These are phyloP conservation scores for Neurospora tetrasperma DNA, from an alignment of 495 filamentous ascomycete genomes.

Conservation along the genomic window DNA sequence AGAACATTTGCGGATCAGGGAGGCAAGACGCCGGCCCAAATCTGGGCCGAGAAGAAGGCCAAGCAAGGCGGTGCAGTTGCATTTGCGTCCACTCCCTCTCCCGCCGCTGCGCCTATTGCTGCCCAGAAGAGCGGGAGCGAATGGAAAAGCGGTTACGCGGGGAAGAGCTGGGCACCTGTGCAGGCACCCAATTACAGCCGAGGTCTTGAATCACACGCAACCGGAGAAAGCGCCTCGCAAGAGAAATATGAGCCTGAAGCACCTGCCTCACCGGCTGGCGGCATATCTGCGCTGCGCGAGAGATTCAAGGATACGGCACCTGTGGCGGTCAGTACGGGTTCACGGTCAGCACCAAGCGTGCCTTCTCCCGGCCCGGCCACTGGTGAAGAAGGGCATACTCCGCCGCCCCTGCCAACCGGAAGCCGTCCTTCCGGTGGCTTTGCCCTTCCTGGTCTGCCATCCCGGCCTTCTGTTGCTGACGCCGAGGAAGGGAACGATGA, in stretches of 20 bases:
- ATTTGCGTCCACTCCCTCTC: slow-evolving; percentile 29
- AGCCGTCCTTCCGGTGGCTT: slow-evolving; percentile 57
- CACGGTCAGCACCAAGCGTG: slow-evolving; percentile 30
- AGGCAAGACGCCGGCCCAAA: slow-evolving; percentile 90
- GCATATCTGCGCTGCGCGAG: slow-evolving; percentile 61
- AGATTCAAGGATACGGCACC: slow-evolving; percentile 62
- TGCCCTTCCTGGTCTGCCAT: slow-evolving; percentile 64
- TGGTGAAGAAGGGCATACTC: slow-evolving; percentile 31
- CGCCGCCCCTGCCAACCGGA: slow-evolving; percentile 49
- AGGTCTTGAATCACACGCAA: slow-evolving; percentile 48
- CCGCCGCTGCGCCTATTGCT: slow-evolving; percentile 42
- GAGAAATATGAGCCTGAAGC: slow-evolving; percentile 27
- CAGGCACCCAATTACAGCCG: slow-evolving; percentile 60
- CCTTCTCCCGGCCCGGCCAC: slow-evolving; percentile 11
- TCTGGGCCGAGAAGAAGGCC: slow-evolving; percentile 96
- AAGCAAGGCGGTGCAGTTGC: slow-evolving; percentile 51
- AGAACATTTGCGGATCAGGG: slow-evolving; percentile 89
- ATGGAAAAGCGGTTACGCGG: slow-evolving; percentile 84
- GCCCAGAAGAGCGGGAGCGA: slow-evolving; percentile 61
- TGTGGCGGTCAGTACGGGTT: slow-evolving; percentile 43
- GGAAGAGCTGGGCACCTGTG: slow-evolving; percentile 81
- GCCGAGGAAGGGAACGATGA: slow-evolving; percentile 48
- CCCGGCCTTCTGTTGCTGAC: slow-evolving; percentile 43
- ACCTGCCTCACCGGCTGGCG: slow-evolving; percentile 40
- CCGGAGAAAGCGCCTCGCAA: slow-evolving; percentile 44